These are phyloP conservation scores for Coccomyxa sp. DNA, from an alignment of 139 green algal species.

Conservation along the genomic window DNA sequence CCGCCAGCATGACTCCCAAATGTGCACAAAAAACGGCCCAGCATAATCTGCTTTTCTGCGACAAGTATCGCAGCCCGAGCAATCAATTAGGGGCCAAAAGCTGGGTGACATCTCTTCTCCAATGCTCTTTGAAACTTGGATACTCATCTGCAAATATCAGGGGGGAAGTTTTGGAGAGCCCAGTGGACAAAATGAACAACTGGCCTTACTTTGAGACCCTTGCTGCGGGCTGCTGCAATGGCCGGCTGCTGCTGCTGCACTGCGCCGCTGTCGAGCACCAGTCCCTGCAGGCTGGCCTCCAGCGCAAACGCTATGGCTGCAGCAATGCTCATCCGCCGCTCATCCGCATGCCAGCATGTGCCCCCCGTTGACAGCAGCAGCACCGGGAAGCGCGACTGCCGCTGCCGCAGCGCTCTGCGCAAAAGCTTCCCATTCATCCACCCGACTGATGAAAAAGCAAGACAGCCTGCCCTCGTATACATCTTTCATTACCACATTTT, in stretches of 20 bases:
- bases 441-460: too few relatives aligned
- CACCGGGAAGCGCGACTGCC: slow-evolving; percentile 51
- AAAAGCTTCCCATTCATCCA: not conserved
- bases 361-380: slow-evolving; percentile 74
- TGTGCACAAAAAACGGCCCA: too few relatives aligned
- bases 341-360: slow-evolving; percentile 53
- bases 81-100: too few relatives aligned
- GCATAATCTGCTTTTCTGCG: not conserved
- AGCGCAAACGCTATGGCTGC: slow-evolving; percentile 61
- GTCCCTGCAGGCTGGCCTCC: slow-evolving; percentile 45
- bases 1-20: too few relatives aligned
- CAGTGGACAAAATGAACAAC: not conserved
- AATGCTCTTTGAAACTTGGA: not conserved
- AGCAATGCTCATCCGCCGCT: slow-evolving; percentile 56
- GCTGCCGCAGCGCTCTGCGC: slow-evolving; percentile 24
- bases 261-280: slow-evolving; percentile 56
- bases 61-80: too few relatives aligned
- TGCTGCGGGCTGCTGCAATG: slow-evolving; percentile 26
- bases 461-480: not conserved
- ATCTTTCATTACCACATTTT: too few relatives aligned
- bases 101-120: not conserved
- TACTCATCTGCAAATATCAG: not conserved
- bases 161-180: too few relatives aligned
- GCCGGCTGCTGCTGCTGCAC: slow-evolving; percentile 25
- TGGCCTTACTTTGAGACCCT: slow-evolving; percentile 30